These are phyloP conservation scores for Nakazawaea siamensis DNA, from an alignment of 805 yeast species.

Conservation along the genomic window DNA sequence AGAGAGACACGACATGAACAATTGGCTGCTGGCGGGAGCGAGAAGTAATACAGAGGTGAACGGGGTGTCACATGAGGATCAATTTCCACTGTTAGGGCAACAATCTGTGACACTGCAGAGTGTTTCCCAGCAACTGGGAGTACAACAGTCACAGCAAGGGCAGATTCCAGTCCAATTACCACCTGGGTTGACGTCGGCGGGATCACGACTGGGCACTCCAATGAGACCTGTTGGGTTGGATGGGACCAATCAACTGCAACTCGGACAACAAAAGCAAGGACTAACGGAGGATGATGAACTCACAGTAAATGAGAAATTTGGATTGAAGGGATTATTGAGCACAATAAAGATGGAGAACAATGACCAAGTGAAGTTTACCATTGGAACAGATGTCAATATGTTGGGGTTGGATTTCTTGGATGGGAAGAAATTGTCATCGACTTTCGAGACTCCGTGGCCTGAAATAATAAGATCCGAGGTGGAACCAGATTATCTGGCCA, in stretches of 20 bases:
- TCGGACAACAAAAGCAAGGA: conserved; percentile 1
- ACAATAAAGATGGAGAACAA: conserved; percentile 53
- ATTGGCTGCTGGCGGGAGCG: conserved; percentile 12
- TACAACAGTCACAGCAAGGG: conserved; percentile 12
- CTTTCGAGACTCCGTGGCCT: conserved; percentile 90
- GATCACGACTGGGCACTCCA: conserved; percentile 8
- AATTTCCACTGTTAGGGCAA: conserved; percentile 23
- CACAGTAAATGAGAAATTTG: conserved; percentile 52
- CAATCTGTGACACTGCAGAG: too few species aligned
- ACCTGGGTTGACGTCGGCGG: conserved; percentile 9
- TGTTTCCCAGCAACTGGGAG: too few species aligned
- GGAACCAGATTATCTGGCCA: conserved; percentile 57
- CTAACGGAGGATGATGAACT: conserved; percentile 15
- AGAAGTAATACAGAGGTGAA: conserved; percentile 11
- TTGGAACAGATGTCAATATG: conserved; percentile 67
- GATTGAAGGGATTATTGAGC: conserved; percentile 55
- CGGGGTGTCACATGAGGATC: conserved; percentile 13
- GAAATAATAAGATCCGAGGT: conserved; percentile 88
- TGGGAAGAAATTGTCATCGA: conserved; percentile 39
- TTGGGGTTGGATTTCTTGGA: conserved; percentile 52
- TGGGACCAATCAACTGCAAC: conserved; percentile 7
- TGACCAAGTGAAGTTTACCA: conserved; percentile 58
- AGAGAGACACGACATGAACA: background rate
- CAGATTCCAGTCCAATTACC: conserved; percentile 7
- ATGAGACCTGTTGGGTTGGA: background rate